These are phyloP conservation scores for Tylopilus orsonianus DNA, from an alignment of 1,284 basidiomycete species.

Conservation along the genomic window DNA sequence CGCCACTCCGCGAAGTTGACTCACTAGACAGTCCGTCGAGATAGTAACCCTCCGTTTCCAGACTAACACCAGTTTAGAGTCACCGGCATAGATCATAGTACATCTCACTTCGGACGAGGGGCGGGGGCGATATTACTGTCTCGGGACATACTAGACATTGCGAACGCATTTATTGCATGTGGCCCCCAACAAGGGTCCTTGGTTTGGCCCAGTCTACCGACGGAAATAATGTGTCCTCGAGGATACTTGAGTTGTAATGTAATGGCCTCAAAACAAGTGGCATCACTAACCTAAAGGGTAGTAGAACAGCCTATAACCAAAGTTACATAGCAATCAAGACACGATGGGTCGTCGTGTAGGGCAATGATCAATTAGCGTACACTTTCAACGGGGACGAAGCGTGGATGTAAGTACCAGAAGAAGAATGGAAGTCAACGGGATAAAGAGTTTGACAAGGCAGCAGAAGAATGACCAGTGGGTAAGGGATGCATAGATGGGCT, in stretches of 20 bases:
- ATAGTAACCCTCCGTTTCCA: constrained; percentile 9
- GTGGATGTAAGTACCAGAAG: constrained; percentile 28
- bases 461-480: constrained; percentile 11
- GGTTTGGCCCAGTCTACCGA: constrained; percentile 10
- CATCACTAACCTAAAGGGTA: constrained; percentile 19
- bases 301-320: constrained; percentile 23
- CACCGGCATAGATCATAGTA: not conserved
- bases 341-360: constrained; percentile 21
- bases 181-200: constrained; percentile 1
- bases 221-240: constrained; percentile 20
- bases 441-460: constrained; percentile 23
- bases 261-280: constrained; percentile 16
- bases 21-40: not conserved
- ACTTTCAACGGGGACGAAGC: constrained; percentile 30
- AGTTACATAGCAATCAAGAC: constrained; percentile 32
- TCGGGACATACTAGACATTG: not conserved
- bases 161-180: constrained; percentile 4
- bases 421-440: constrained; percentile 14
- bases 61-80: not conserved
- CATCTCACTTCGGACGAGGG: constrained; percentile 3
- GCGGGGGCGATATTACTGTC: not conserved
- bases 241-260: constrained; percentile 27
- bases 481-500: constrained; percentile 32
- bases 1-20: constrained; percentile 26
- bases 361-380: constrained; percentile 33